Base-by-base conservation (phyloP, 139 green algal genomes). In the Dunaliella primolecta region DNA sequence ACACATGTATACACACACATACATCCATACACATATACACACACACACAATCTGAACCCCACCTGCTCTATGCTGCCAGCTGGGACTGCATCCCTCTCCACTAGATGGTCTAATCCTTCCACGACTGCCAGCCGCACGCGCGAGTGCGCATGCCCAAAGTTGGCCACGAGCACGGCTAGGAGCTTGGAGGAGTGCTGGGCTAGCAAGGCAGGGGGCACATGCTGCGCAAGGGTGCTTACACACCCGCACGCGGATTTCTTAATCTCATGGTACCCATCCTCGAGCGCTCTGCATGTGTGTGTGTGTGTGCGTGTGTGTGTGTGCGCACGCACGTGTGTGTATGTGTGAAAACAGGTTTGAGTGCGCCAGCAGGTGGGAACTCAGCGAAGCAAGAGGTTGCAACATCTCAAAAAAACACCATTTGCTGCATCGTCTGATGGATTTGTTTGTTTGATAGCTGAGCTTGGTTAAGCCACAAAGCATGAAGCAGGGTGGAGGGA, bases 231-330 rank as follows among this genome's bases (percentile, higher is more conserved):
- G 24, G n/a, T 76, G 7, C 76, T 78, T 0, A 92, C 24, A 11
- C 64, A 81, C 20, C 64, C 76, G 78, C 84, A 91, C 36, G 78
- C 92, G 23, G 83, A 88, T 85, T 95, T 95, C 71, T 97, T 97
- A 55, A 94, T 92, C 34, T 97, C 94, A 33, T 92, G 92, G 80
- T 92, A 97, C 0, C 84, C 36, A 75, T 97, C 94, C 21, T 94
- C 89, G 37, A 95, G 85, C 25, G 87, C 89, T 3, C 91, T 86
- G 84, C 78, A 38, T 38, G 75, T 30, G 75, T 3, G 31, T 3
- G 75, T 38, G 75, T 21, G 71, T 31, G 71, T 32, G 25, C 21
- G 71, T 77, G 25, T 35, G 71, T 77, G 29, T 37, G 32, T 37
- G 75, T 80, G 32, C 27, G 75, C 30, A 30, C 3, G 75, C 30